A percentile compares a stretch with the other conserved stretches of the same genome.
These are phyloP conservation scores for Tolypocladium endophyticum DNA, from an alignment of 2,329 filamentous ascomycete genomes.

Conservation along the genomic window DNA sequence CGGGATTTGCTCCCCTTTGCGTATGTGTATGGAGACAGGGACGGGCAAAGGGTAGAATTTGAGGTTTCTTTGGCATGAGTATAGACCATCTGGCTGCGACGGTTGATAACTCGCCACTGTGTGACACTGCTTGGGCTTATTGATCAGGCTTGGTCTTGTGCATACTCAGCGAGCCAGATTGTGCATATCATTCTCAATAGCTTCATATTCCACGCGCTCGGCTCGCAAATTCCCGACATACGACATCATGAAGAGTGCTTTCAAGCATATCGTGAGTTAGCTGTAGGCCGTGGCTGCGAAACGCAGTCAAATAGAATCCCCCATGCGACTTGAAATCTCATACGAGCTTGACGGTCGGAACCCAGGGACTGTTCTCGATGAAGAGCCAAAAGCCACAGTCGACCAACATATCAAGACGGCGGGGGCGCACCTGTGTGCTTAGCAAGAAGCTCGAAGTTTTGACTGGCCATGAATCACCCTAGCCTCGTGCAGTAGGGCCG, in stretches of 20 bases:
- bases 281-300: neutral
- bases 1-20: too few relatives aligned
- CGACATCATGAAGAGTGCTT: too few relatives aligned
- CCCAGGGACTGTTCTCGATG: neutral
- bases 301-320: neutral
- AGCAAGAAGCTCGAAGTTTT: too few relatives aligned
- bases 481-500: too few relatives aligned
- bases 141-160: too few relatives aligned
- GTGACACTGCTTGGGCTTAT: too few relatives aligned
- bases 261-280: neutral
- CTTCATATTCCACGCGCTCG: neutral
- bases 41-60: neutral
- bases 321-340: neutral
- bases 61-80: neutral
- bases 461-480: too few relatives aligned
- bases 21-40: neutral
- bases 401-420: too few relatives aligned
- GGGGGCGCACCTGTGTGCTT: too few relatives aligned
- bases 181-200: neutral
- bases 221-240: neutral
- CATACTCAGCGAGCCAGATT: too few relatives aligned
- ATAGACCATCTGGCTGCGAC: neutral
- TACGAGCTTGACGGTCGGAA: too few relatives aligned
- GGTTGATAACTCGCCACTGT: too few relatives aligned
- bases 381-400: neutral